Percentiles rank a stretch among this genome's conserved stretches.
phyloP scores from a whole-genome alignment of 805 yeast species.

The Geotrichum ghanense region DNA sequence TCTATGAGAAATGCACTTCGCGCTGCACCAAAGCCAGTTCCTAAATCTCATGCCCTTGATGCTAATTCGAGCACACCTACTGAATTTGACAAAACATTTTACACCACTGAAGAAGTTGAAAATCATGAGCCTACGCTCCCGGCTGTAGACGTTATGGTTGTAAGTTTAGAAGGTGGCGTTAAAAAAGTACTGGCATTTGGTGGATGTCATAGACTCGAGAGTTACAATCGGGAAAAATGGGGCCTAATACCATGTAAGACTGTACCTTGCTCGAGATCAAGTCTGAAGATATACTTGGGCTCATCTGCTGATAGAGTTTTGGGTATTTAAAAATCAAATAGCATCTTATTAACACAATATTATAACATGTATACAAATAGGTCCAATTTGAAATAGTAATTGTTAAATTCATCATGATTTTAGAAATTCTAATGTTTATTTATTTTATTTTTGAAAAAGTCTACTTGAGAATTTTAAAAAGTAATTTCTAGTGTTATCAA shows the following conservation, averaged over 20 bases:
- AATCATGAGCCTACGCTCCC: slow-evolving; percentile 51
- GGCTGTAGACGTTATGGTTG: slow-evolving; percentile 67
- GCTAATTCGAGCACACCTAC: slow-evolving; percentile 15
- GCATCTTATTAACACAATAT: too few relatives aligned
- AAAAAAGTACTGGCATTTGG: slow-evolving; percentile 58
- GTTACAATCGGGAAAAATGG: slow-evolving; percentile 51
- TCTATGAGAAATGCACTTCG: slow-evolving; percentile 45
- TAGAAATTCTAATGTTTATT: too few relatives aligned
- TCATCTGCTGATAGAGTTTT: slow-evolving; percentile 23
- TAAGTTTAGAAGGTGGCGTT: slow-evolving; percentile 58
- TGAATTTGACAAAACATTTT: slow-evolving; percentile 11
- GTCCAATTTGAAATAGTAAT: too few relatives aligned
- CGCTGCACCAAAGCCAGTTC: slow-evolving; percentile 26
- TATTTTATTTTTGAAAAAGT: too few relatives aligned
- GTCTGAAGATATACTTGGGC: slow-evolving; percentile 61
- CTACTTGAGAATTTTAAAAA: too few relatives aligned
- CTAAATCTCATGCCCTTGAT: background rate
- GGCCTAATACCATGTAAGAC: slow-evolving; percentile 52
- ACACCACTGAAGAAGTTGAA: slow-evolving; percentile 9
- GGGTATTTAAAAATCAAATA: too few relatives aligned
- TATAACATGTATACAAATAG: too few relatives aligned
- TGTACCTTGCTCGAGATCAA: slow-evolving; percentile 63
- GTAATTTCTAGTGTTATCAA: too few relatives aligned
- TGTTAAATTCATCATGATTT: too few relatives aligned
- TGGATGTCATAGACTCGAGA: slow-evolving; percentile 84